These are phyloP conservation scores for Phytophthora niederhauseri DNA, from an alignment of 352 stramenopile genomes.

Conservation along the genomic window DNA sequence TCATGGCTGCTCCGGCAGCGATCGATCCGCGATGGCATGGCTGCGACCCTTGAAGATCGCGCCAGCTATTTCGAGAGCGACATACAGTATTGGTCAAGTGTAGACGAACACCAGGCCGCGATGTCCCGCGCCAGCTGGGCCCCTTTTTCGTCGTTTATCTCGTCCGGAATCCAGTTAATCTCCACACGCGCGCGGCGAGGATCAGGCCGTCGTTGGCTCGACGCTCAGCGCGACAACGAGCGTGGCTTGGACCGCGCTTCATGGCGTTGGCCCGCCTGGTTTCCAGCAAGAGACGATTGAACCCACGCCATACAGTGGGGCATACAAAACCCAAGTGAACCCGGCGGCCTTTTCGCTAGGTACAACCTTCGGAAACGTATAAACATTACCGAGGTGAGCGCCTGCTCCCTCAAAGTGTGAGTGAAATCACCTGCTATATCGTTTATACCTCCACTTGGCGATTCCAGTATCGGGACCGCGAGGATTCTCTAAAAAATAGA, in stretches of 20 bases:
- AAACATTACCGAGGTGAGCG: neutral
- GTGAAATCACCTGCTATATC: neutral
- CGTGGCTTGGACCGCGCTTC: constrained; percentile 3
- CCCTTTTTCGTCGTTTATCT: neutral
- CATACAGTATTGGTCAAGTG: constrained; percentile 4
- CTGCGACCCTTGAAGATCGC: constrained; percentile 14
- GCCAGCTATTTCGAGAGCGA: constrained; percentile 12
- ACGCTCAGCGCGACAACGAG: constrained; percentile 6
- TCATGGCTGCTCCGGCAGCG: constrained; percentile 1
- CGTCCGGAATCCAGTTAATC: neutral
- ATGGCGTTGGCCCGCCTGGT: constrained; percentile 1
- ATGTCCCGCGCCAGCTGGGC: neutral
- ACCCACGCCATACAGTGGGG: constrained; percentile 5
- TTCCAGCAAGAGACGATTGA: constrained; percentile 14
- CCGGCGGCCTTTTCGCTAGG: constrained; percentile 14
- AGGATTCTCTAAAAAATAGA: constrained; percentile 12
- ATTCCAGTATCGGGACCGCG: neutral
- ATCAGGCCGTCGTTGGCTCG: constrained; percentile 8
- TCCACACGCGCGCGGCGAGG: neutral
- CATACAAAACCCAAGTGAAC: constrained; percentile 22
- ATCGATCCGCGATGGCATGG: neutral
- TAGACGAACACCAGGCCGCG: neutral
- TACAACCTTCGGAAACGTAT: constrained; percentile 13
- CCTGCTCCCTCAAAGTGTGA: neutral
- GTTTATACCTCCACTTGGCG: neutral